Evolutionary conservation across 2,329 filamentous ascomycete genomes (phyloP), one percentile per base, ranked within the genome.

Genomic region (Xylariaceae sp.): DNA sequence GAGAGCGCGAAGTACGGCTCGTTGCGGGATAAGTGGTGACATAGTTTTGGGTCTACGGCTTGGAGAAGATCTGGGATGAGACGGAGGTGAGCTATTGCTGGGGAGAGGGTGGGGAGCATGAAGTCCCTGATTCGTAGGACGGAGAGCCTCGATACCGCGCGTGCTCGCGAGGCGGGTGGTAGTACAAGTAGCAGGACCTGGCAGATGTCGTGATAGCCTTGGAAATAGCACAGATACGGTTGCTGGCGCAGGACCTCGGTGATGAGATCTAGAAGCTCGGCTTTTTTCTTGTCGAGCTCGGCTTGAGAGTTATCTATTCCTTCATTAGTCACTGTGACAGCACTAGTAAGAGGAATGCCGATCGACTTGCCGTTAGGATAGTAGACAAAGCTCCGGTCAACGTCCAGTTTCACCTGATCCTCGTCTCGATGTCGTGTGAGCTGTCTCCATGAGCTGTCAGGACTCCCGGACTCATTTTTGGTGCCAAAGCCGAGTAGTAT

Each of bases 181-280:
- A 99, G 78, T 11, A 97, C 92, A 13, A 99, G 81, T 39, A 97
- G 81, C 54, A 99, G 80, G 19, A 99, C 94, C 73, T 99, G 95
- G 62, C 90, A 94, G 65, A 99, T 97, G 73, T 99, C 94, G 71
- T 99, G 94, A 69, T 95, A 99, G 68, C 94, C 94, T 74, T 99
- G 94, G 71, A 99, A 99, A 73, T 99, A 99, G 75, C 86, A 90
- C 34, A 99, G 82, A 68, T 87, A 86, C 14, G 92, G 90, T 63
- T 95, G 81, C 33, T 82, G 82, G 48, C 95, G 87, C 42, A 99
- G 81, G 13, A 95, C 84, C 58, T 88, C 81, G 47, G 83, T 82
- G 63, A 99, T 97, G 46, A 99, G 78, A 57, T 83, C 75, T 7
- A 86, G 93, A 2, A 99, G 81, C 64, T 94, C 85, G 49, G 77